Conservation (phyloP, 202 grass and related monocot genomes). For the Digitaria exilis region DNA sequence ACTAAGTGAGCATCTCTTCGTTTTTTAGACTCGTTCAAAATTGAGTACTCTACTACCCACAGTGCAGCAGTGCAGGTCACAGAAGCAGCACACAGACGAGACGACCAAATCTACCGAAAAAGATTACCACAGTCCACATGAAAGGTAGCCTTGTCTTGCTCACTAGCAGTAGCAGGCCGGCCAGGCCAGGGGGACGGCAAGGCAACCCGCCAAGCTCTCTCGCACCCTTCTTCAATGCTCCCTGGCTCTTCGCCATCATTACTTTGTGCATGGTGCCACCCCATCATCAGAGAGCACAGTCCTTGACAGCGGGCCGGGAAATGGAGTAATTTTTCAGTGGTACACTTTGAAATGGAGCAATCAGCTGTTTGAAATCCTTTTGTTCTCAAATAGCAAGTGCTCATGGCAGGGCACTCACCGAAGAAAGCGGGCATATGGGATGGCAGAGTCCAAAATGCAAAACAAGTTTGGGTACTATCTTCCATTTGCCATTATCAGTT, state of each 20-base stretch:
- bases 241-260: conserved; percentile 37
- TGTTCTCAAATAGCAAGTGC: too few relatives aligned
- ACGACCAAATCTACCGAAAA: conserved; percentile 37
- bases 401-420: not conserved
- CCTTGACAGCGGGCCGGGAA: not conserved
- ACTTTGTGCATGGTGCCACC: conserved; percentile 19
- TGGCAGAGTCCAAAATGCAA: too few relatives aligned
- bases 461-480: too few relatives aligned
- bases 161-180: conserved; percentile 27
- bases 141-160: conserved; percentile 47
- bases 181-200: too few relatives aligned
- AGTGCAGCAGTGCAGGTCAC: not conserved
- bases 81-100: not conserved
- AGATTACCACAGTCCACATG: conserved; percentile 49
- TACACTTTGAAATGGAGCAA: too few relatives aligned
- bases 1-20: too few relatives aligned
- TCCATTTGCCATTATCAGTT: too few relatives aligned
- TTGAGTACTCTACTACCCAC: too few relatives aligned
- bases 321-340: not conserved
- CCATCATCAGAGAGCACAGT: not conserved
- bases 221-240: conserved; percentile 33
- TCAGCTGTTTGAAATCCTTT: not conserved
- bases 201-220: conserved; percentile 9
- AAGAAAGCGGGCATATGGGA: not conserved
- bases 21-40: too few relatives aligned